Evolutionary conservation across 2,329 filamentous ascomycete genomes (phyloP), one percentile per base, ranked within the genome.

Genomic region (Penicillium sp.): DNA sequence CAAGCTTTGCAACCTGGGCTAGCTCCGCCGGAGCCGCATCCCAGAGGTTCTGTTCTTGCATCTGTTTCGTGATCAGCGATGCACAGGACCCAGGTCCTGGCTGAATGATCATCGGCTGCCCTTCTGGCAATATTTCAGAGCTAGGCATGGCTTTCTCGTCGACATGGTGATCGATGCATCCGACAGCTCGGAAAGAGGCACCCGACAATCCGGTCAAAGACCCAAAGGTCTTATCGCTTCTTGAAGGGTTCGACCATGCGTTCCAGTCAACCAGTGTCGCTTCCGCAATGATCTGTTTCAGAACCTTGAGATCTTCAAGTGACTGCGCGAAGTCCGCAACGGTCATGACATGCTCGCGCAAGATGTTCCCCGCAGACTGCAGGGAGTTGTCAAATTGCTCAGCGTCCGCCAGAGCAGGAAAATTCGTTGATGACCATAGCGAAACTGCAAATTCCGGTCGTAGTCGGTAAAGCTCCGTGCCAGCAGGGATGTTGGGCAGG

Each of bases 161-260:
- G 3, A 77, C 75, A 57, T 84, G 82, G 60, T 86, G 82, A 60
- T 86, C 82, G 46, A 86, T 79, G 38, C 78, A 78, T 4, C 78
- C 80, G 3, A 72, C 60, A 2, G 82, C 74, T 13, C 69, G 67
- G 43, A 73, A 66, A 2, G 61, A 57, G 3, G 67, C 59, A 4
- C 67, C 58, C 39, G 77, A 77, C 13, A 80, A 66, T 0, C 69
- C 66, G 25, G 75, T 74, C 1, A 84, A 62, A 7, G 66, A 66
- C 1, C 79, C 79, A 40, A 73, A 72, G 5, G 64, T 64, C 12
- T 76, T 62, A 0, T 69, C 69, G 35, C 75, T 77, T 59, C 80
- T 40, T 4, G 55, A 77, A 69, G 27, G 61, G n/a, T 64, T 55
- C 1, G 72, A 66, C n/a, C 74, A 58, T 0, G 70, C 69, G 50